Conservation (phyloP, 2,329 filamentous ascomycete species). For the Cytospora leucostoma region DNA sequence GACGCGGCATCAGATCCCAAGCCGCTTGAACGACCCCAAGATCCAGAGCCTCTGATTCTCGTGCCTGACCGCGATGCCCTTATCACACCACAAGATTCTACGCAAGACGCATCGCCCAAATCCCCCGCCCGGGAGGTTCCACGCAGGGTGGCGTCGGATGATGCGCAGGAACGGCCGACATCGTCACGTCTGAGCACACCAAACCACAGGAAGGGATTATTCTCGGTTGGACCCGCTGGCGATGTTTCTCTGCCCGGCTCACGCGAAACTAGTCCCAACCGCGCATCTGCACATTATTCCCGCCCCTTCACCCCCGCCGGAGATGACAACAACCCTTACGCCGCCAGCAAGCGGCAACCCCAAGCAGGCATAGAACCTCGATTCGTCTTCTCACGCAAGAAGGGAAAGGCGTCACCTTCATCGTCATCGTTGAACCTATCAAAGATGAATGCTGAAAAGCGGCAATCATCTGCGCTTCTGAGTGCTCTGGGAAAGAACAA, state of each 20-base stretch:
- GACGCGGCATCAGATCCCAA: slow-evolving; percentile 41
- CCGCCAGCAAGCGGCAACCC: slow-evolving; percentile 75
- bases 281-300: slow-evolving; percentile 61
- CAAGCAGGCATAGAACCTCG: slow-evolving; percentile 72
- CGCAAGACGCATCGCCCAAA: slow-evolving; percentile 51
- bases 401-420: slow-evolving; percentile 62
- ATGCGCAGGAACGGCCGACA: slow-evolving; percentile 25
- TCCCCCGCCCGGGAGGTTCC: slow-evolving; percentile 44
- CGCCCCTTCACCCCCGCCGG: slow-evolving; percentile 78
- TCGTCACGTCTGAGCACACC: slow-evolving; percentile 31
- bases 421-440: slow-evolving; percentile 54
- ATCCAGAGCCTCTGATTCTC: slow-evolving; percentile 28
- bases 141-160: slow-evolving; percentile 45
- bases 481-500: slow-evolving; percentile 40
- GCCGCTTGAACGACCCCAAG: slow-evolving; percentile 31
- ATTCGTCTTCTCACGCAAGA: slow-evolving; percentile 80
- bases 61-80: slow-evolving; percentile 33
- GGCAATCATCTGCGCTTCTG: slow-evolving; percentile 47
- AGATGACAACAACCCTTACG: slow-evolving; percentile 82
- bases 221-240: slow-evolving; percentile 46
- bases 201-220: slow-evolving; percentile 56
- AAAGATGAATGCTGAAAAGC: slow-evolving; percentile 52
- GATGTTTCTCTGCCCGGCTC: slow-evolving; percentile 57
- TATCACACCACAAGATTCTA: slow-evolving; percentile 71
- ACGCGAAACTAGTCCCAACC: slow-evolving; percentile 65